phyloP scores from a whole-genome alignment of 2,329 filamentous ascomycete species.

The Epichloe sibirici region DNA sequence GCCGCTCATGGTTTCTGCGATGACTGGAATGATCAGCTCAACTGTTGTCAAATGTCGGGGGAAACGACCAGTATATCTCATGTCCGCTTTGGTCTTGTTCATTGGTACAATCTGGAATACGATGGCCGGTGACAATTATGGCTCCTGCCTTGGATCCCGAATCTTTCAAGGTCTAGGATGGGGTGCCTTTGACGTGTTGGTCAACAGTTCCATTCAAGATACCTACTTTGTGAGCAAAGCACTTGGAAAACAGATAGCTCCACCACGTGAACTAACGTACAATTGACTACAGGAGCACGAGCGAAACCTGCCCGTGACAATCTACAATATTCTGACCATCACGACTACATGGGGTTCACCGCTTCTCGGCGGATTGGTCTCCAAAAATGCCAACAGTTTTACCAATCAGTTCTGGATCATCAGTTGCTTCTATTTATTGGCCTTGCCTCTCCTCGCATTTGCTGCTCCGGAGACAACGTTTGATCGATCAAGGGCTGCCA shows the following conservation, averaged over 20 bases:
- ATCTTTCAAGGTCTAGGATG: conserved; percentile 46
- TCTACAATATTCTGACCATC: conserved; percentile 32
- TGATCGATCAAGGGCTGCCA: conserved; percentile 24
- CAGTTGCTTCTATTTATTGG: conserved; percentile 32
- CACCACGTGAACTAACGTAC: neutral
- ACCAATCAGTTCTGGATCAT: conserved; percentile 39
- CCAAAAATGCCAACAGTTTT: conserved; percentile 27
- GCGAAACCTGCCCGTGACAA: conserved; percentile 30
- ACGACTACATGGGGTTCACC: conserved; percentile 41
- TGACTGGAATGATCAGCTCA: conserved; percentile 30
- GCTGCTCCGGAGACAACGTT: conserved; percentile 41
- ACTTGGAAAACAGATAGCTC: no score
- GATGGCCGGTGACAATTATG: conserved; percentile 26
- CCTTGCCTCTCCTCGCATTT: conserved; percentile 34
- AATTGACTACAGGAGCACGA: conserved; percentile 33
- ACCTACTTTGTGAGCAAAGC: conserved; percentile 38
- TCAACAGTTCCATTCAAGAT: conserved; percentile 41
- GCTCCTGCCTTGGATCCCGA: conserved; percentile 37
- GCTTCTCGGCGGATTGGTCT: conserved; percentile 38
- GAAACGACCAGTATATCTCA: conserved; percentile 41
- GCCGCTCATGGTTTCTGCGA: conserved; percentile 37
- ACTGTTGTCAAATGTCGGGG: conserved; percentile 35
- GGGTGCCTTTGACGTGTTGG: conserved; percentile 44
- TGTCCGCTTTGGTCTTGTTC: conserved; percentile 32
- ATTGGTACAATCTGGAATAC: conserved; percentile 40